Percentiles rank a stretch among this genome's conserved stretches.
Conservation (phyloP, 1,139 yeast genomes). For the Pichia sp. region DNA sequence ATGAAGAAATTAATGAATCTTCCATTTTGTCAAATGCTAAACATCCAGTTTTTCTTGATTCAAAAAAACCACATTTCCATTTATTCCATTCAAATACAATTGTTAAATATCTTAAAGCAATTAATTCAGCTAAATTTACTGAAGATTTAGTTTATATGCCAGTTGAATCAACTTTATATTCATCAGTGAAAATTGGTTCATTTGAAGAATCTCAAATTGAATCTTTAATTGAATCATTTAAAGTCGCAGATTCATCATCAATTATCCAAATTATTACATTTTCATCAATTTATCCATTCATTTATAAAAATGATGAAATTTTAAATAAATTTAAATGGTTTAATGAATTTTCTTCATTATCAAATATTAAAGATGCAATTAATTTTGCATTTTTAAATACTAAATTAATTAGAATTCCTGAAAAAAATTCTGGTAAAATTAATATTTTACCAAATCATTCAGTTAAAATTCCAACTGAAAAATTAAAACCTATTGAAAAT, state of each 20-base stretch:
- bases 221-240: constrained; percentile 11
- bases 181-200: constrained; percentile 21
- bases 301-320: constrained; percentile 19
- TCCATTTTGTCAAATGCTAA: constrained; percentile 2
- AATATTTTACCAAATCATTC: constrained; percentile 39
- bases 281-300: constrained; percentile 38
- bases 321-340: constrained; percentile 34
- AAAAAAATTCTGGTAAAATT: constrained; percentile 47
- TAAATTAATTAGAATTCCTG: constrained; percentile 39
- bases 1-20: constrained; percentile 31
- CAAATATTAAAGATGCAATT: constrained; percentile 35
- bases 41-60: constrained; percentile 28
- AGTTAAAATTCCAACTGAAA: constrained; percentile 33
- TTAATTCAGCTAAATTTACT: constrained; percentile 9
- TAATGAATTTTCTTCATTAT: constrained; percentile 34
- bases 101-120: constrained; percentile 55
- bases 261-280: constrained; percentile 44
- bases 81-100: constrained; percentile 79
- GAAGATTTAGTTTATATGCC: constrained; percentile 16
- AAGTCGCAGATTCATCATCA: constrained; percentile 18
- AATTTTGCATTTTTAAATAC: constrained; percentile 36
- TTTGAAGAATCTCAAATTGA: constrained; percentile 2
- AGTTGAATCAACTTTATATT: constrained; percentile 23
- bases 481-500: constrained; percentile 13
- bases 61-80: constrained; percentile 34